Base-by-base conservation (phyloP, 2,329 filamentous ascomycete species). In the Penicillium sp. region DNA sequence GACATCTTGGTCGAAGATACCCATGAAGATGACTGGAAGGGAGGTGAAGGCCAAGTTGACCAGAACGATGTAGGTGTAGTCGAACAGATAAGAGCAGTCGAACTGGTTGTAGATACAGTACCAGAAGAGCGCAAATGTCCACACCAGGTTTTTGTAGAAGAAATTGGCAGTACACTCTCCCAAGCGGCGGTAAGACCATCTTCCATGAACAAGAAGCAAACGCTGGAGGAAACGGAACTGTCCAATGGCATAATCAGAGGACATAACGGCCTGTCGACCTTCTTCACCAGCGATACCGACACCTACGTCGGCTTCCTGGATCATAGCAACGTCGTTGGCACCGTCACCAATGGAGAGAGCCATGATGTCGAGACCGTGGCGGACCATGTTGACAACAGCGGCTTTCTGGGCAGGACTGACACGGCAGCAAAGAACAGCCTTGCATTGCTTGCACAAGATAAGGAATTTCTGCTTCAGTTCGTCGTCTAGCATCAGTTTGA, bases 101-200 rank as follows among this genome's bases (percentile, higher is more conserved):
- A 96, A 97, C 77, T 96, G 89, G 80, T 90, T 91, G 77, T 90
- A 99, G 53, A 96, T 91, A 73, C 96, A 92, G 76, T 90, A 99
- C 93, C 93, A 98, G 83, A 98, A 97, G 57, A 99, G 90, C 44
- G 89, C 85, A 71, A 97, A 93, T 0, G 91, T 95, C 95, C 95
- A 99, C 52, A 98, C 89, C 76, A 99, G 90, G 80, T 98, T 99
- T 89, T 99, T 99, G 86, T 98, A 99, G 82, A 99, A 99, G 83
- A 99, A 99, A 75, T 99, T 99, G 74, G 92, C 91, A 69, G 96
- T 97, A 47, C 89, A 90, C 79, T 99, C 95, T 29, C 89, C 91
- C 73, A 99, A 80, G 67, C 95, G 87, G 52, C 93, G 86, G 78
- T 99, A 99, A n/a, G 92, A 96, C 91, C 93, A 97, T 57, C 93